Conservation (phyloP, 2,329 filamentous ascomycete species). For the Magnaporthiopsis poae region DNA sequence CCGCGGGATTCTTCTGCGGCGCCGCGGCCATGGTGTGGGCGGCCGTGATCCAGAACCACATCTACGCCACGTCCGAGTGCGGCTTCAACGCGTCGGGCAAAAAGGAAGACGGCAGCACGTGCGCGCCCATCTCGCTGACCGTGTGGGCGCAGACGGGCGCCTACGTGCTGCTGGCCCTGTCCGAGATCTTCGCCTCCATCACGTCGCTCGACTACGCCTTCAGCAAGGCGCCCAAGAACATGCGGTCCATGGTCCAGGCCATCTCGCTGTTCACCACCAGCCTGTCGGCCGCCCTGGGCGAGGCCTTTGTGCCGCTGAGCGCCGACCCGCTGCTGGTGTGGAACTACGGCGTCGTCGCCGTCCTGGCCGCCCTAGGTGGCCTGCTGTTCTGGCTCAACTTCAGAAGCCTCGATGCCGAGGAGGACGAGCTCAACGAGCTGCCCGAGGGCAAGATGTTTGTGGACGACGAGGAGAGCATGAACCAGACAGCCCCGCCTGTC, state of each 20-base stretch:
- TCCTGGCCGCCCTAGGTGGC: slow-evolving; percentile 53
- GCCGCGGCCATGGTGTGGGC: slow-evolving; percentile 51
- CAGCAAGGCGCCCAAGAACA: slow-evolving; percentile 68
- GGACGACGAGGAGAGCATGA: neutral
- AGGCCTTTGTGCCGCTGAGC: slow-evolving; percentile 54
- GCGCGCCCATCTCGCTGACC: slow-evolving; percentile 50
- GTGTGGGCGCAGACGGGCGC: slow-evolving; percentile 50
- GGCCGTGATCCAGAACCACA: slow-evolving; percentile 48
- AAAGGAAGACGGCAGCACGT: slow-evolving; percentile 30
- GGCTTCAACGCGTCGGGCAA: slow-evolving; percentile 36
- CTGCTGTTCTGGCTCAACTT: slow-evolving; percentile 60
- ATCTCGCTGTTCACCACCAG: slow-evolving; percentile 63
- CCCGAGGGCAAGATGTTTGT: slow-evolving; percentile 10
- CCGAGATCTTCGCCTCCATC: slow-evolving; percentile 46
- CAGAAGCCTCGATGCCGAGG: slow-evolving; percentile 52
- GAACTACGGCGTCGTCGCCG: slow-evolving; percentile 59
- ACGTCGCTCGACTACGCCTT: slow-evolving; percentile 68
- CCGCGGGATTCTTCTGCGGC: slow-evolving; percentile 57
- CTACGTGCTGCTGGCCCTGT: slow-evolving; percentile 40
- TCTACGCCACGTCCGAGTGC: slow-evolving; percentile 55
- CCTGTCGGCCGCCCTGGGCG: slow-evolving; percentile 59
- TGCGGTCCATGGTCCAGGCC: slow-evolving; percentile 65
- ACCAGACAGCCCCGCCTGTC: neutral
- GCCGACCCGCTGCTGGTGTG: slow-evolving; percentile 58
- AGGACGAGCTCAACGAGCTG: slow-evolving; percentile 60